Percentiles rank a stretch among this genome's conserved stretches.
Evolutionary conservation across 345 rosid genomes (phyloP).

Genomic region (Eucalyptus decipiens): DNA sequence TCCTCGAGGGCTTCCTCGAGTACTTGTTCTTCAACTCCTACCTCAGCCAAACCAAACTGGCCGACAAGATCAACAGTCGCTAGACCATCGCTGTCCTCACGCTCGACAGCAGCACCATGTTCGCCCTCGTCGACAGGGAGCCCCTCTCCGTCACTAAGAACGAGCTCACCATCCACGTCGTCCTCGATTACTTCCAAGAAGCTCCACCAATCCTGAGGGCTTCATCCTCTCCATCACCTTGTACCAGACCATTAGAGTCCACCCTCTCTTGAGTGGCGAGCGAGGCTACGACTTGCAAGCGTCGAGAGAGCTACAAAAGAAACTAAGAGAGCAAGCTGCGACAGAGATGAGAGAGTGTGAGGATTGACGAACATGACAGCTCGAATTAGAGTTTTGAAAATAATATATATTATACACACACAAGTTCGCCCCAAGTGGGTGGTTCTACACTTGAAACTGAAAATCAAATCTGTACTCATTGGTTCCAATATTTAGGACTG

Average conservation of each 20-base stretch:
- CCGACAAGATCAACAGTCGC: neutral
- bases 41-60: neutral
- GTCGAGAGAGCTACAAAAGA: neutral
- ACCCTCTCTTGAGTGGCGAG: neutral
- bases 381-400: neutral
- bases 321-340: neutral
- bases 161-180: neutral
- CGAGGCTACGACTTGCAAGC: neutral
- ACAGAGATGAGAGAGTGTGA: neutral
- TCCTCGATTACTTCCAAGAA: neutral
- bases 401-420: no score
- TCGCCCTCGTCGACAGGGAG: neutral
- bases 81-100: neutral
- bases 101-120: neutral
- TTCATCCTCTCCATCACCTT: neutral
- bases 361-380: neutral
- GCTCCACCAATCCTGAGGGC: neutral
- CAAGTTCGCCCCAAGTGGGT: rapidly evolving
- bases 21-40: neutral
- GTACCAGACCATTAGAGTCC: neutral
- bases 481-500: rapidly evolving
- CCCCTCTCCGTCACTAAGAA: neutral
- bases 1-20: no score
- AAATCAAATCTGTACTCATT: no score
- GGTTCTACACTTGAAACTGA: rapidly evolving